Evolutionary conservation across 169 alveolate species (phyloP).

Genomic region (Cyclospora cayetanensis): DNA sequence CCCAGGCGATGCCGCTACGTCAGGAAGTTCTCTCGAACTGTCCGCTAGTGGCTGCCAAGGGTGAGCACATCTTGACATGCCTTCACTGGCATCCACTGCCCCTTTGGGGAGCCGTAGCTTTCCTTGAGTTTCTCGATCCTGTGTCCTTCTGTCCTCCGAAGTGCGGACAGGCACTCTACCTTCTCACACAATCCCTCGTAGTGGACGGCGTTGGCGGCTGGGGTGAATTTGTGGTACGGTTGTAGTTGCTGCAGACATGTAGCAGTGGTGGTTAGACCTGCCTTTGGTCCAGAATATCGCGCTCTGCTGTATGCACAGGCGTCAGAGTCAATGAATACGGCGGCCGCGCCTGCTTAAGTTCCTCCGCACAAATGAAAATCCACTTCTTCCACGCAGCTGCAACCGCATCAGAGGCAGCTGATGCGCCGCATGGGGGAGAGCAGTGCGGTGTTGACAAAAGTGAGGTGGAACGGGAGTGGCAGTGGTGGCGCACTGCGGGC

Average conservation of each 20-base stretch:
- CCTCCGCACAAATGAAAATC: conserved; percentile 23
- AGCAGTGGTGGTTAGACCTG: no score
- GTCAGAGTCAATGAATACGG: not conserved
- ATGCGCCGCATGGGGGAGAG: not conserved
- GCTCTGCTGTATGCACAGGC: not conserved
- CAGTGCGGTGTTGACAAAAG: not conserved
- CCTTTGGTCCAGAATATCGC: not conserved
- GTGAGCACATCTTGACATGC: not conserved
- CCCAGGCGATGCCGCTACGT: conserved; percentile 9
- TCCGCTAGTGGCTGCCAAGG: conserved; percentile 53
- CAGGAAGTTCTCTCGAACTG: not conserved
- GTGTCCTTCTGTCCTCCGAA: no score
- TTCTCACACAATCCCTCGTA: no score
- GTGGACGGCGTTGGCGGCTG: no score
- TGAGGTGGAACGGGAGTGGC: not conserved
- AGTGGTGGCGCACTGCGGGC: not conserved
- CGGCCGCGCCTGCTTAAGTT: not conserved
- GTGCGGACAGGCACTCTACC: no score
- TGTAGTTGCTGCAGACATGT: no score
- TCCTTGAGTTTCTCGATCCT: no score
- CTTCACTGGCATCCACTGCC: no score
- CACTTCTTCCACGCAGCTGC: not conserved
- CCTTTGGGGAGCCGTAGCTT: no score
- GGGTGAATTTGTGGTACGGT: no score
- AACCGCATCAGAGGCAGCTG: not conserved